A percentile compares a stretch with the other conserved stretches of the same genome.
These are phyloP conservation scores for Atkinsonella hypoxylon DNA, from an alignment of 2,329 filamentous ascomycete genomes.

Conservation along the genomic window DNA sequence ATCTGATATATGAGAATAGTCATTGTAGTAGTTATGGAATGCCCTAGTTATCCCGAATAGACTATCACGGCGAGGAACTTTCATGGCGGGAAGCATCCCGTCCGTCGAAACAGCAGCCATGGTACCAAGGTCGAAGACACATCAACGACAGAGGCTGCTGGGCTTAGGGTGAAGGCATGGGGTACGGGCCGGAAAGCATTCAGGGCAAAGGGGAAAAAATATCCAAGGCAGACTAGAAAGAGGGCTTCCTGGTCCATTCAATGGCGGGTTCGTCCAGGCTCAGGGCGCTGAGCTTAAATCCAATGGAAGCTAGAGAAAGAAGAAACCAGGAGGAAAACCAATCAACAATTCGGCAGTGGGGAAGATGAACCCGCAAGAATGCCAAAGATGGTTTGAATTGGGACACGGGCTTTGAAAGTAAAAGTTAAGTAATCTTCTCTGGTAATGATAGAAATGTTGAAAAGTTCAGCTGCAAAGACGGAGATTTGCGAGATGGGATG, in stretches of 20 bases:
- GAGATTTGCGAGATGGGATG: not conserved
- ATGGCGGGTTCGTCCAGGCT: too few species aligned
- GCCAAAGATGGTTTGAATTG: too few species aligned
- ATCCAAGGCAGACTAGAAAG: not conserved
- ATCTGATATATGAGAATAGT: constrained; percentile 53
- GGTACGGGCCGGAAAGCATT: not conserved
- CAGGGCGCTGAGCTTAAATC: too few species aligned
- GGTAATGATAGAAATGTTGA: not conserved
- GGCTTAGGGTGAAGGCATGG: constrained; percentile 16
- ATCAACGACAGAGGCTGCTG: constrained; percentile 7
- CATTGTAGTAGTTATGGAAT: constrained; percentile 65
- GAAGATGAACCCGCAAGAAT: too few species aligned
- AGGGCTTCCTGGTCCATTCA: too few species aligned
- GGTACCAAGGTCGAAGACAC: constrained; percentile 7
- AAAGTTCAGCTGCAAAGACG: not conserved
- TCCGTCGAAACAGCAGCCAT: constrained; percentile 21
- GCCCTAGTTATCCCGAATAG: constrained; percentile 54
- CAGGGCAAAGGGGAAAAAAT: too few species aligned
- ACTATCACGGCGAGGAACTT: constrained; percentile 20
- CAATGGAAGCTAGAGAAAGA: too few species aligned
- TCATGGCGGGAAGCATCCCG: constrained; percentile 30
- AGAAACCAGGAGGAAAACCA: too few species aligned
- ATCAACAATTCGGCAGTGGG: too few species aligned
- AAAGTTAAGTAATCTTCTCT: not conserved
- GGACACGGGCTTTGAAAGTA: too few species aligned